Evolutionary conservation across 495 filamentous ascomycete genomes (phyloP).

Genomic region (Hypoxylon rickii): DNA sequence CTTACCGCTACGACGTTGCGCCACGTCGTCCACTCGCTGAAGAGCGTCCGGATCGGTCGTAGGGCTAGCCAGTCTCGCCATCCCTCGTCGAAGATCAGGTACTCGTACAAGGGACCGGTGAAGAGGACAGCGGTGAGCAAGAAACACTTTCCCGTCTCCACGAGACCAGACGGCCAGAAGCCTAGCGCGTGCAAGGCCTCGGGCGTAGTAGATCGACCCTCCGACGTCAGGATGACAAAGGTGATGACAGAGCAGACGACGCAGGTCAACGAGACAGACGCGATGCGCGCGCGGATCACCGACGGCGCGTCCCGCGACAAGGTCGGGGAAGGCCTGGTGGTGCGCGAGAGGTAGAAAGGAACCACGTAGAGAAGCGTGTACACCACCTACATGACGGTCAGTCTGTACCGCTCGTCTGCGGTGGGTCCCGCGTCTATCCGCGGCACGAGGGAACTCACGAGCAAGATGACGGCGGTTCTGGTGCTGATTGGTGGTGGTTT

Average conservation of each 20-base stretch:
- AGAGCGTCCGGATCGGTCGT: slow-evolving; percentile 37
- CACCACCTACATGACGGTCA: slow-evolving; percentile 55
- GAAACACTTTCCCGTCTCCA: slow-evolving; percentile 62
- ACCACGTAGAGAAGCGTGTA: slow-evolving; percentile 87
- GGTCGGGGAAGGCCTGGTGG: slow-evolving; percentile 78
- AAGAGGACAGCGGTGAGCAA: slow-evolving; percentile 80
- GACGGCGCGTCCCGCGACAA: slow-evolving; percentile 86
- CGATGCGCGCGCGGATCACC: slow-evolving; percentile 85
- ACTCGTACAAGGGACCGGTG: slow-evolving; percentile 79
- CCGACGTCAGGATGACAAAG: slow-evolving; percentile 57
- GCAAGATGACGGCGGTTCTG: slow-evolving; percentile 37
- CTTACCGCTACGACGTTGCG: slow-evolving; percentile 60
- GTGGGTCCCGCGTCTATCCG: slow-evolving; percentile 18
- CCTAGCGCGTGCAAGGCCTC: slow-evolving; percentile 70
- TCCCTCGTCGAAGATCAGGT: slow-evolving; percentile 68
- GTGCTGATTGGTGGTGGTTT: slow-evolving; percentile 43
- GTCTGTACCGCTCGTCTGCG: background rate
- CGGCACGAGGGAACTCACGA: slow-evolving; percentile 31
- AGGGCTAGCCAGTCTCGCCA: slow-evolving; percentile 68
- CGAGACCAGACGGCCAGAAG: slow-evolving; percentile 70
- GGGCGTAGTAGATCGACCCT: slow-evolving; percentile 38
- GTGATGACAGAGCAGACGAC: slow-evolving; percentile 63
- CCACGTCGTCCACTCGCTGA: slow-evolving; percentile 55
- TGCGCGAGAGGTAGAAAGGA: slow-evolving; percentile 82
- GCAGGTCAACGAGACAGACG: slow-evolving; percentile 74